Conservation (phyloP, 805 yeast species). For the Teunomyces aglyptinius region DNA sequence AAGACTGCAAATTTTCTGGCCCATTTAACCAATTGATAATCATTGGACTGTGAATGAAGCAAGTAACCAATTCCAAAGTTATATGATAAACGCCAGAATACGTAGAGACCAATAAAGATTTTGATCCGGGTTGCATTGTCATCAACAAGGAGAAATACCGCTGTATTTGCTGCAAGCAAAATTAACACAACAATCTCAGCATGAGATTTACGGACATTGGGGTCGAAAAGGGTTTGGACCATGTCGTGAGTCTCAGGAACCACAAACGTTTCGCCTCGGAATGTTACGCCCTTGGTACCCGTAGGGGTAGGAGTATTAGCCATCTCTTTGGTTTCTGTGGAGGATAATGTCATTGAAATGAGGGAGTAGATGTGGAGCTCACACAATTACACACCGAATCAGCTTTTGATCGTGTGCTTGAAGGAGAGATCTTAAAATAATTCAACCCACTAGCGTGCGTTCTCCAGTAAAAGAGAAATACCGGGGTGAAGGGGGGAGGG, state of each 20-base stretch:
- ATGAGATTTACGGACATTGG: conserved; percentile 64
- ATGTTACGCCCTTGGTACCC: conserved; percentile 39
- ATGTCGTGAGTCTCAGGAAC: conserved; percentile 76
- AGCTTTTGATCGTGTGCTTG: conserved; percentile 1
- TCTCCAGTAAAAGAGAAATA: neutral
- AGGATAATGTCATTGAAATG: neutral
- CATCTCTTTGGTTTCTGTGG: conserved; percentile 1
- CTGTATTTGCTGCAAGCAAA: conserved; percentile 27
- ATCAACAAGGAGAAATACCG: conserved; percentile 29
- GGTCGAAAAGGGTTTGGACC: conserved; percentile 79
- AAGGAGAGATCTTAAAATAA: neutral
- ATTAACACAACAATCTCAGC: conserved; percentile 61
- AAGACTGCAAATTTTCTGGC: conserved; percentile 49
- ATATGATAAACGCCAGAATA: conserved; percentile 74
- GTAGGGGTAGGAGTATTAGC: neutral
- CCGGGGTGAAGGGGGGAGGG: neutral
- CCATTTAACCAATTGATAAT: conserved; percentile 52
- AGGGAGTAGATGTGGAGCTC: neutral
- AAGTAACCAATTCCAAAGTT: conserved; percentile 78
- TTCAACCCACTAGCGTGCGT: neutral
- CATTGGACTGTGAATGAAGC: conserved; percentile 63
- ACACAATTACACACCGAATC: neutral
- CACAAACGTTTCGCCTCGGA: conserved; percentile 42
- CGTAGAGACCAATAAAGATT: conserved; percentile 53
- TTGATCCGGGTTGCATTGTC: conserved; percentile 19